Percentiles rank a stretch among this genome's conserved stretches.
These are phyloP conservation scores for Phycomyces nitens DNA, from an alignment of 192 early-diverging fungal species.

Conservation along the genomic window DNA sequence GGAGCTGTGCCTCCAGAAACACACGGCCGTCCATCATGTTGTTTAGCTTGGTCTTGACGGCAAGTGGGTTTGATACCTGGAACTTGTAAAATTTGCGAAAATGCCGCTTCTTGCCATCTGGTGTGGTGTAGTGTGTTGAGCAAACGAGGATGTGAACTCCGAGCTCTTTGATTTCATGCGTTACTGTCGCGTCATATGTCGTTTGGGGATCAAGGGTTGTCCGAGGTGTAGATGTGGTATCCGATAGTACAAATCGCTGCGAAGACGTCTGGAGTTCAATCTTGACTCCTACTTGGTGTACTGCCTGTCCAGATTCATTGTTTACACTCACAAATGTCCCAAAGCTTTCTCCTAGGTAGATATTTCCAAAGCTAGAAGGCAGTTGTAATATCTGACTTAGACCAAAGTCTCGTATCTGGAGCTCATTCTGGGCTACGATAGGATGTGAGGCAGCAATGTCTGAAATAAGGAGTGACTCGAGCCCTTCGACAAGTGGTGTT, in stretches of 20 bases:
- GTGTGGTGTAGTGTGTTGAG: slow-evolving; percentile 72
- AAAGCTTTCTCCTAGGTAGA: slow-evolving; percentile 95
- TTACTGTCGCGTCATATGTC: slow-evolving; percentile 71
- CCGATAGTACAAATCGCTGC: slow-evolving; percentile 71
- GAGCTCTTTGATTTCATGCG: slow-evolving; percentile 95
- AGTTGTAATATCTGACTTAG: slow-evolving; percentile 70
- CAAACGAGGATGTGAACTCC: slow-evolving; percentile 91
- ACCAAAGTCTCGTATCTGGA: slow-evolving; percentile 57
- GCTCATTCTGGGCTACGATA: slow-evolving; percentile 8
- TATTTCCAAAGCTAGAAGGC: slow-evolving; percentile 85
- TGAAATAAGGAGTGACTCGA: slow-evolving; percentile 17
- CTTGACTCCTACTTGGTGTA: slow-evolving; percentile 71
- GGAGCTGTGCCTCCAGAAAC: slow-evolving; percentile 91
- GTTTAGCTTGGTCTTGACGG: slow-evolving; percentile 96
- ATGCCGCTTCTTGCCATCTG: slow-evolving; percentile 61
- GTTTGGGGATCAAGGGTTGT: slow-evolving; percentile 61
- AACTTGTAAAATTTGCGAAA: slow-evolving; percentile 96
- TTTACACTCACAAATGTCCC: slow-evolving; percentile 80
- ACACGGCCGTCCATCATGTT: slow-evolving; percentile 63
- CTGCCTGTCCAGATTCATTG: slow-evolving; percentile 70
- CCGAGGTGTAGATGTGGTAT: slow-evolving; percentile 46
- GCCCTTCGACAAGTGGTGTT: slow-evolving; percentile 17
- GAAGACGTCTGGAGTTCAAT: slow-evolving; percentile 86
- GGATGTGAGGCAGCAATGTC: slow-evolving; percentile 20
- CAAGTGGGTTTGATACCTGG: slow-evolving; percentile 91